Conservation (phyloP, 805 yeast genomes). For the Pichia phayaonensis region DNA sequence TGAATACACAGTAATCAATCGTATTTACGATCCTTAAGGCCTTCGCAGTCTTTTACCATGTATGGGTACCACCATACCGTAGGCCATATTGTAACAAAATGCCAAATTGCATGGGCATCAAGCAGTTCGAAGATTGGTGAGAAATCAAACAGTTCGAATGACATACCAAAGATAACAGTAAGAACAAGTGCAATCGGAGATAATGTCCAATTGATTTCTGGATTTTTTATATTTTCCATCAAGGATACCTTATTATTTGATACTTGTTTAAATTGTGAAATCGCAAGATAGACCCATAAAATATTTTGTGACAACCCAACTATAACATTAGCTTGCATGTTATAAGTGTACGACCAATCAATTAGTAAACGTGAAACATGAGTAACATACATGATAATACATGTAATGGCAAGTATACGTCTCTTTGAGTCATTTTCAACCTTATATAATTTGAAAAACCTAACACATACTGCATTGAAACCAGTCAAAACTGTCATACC, state of each 20-base stretch:
- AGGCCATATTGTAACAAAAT: constrained; percentile 78
- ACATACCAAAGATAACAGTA: constrained; percentile 64
- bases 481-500: constrained; percentile 82
- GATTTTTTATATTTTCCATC: constrained; percentile 18
- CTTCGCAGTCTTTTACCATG: constrained; percentile 38
- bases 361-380: constrained; percentile 61
- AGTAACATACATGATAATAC: constrained; percentile 43
- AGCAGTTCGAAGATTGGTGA: constrained; percentile 60
- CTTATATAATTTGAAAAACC: constrained; percentile 54
- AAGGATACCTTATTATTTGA: constrained; percentile 13
- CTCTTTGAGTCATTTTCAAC: constrained; percentile 25
- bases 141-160: constrained; percentile 87
- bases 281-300: constrained; percentile 36
- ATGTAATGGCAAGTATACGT: constrained; percentile 30
- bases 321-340: constrained; percentile 81
- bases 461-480: constrained; percentile 55
- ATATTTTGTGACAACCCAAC: constrained; percentile 73
- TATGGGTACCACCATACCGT: constrained; percentile 66
- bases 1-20: constrained; percentile 12
- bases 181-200: constrained; percentile 46
- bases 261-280: constrained; percentile 23
- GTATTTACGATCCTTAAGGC: constrained; percentile 22
- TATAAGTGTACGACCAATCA: constrained; percentile 88
- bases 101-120: constrained; percentile 96
- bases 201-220: constrained; percentile 34